Conservation (phyloP, 331 rosid genomes). For the Prunus yedoensis region DNA sequence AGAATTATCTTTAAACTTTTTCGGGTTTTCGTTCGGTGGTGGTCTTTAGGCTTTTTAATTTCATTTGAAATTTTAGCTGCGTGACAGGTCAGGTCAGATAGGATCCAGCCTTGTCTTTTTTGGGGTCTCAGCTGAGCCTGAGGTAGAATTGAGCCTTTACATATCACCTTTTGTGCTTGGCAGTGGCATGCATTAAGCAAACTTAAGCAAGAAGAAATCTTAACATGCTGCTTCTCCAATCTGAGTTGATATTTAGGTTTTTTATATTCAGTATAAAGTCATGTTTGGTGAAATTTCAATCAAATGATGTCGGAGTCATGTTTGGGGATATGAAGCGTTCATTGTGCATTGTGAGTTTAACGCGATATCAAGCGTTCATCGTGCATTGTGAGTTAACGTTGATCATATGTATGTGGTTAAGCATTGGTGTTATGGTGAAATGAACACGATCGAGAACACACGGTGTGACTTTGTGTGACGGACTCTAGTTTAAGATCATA, state of each 20-base stretch:
- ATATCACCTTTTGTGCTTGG: background rate
- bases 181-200: background rate
- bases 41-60: background rate
- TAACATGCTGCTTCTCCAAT: background rate
- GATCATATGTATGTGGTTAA: no score
- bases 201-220: slow-evolving; percentile 32
- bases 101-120: background rate
- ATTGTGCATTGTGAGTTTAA: no score
- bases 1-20: background rate
- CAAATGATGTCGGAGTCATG: background rate
- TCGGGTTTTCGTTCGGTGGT: background rate
- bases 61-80: background rate
- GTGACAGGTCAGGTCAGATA: background rate
- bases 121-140: background rate
- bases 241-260: background rate
- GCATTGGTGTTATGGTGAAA: no score
- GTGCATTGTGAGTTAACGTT: background rate
- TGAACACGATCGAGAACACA: no score
- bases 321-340: no score
- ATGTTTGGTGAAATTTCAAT: background rate
- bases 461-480: no score
- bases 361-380: no score
- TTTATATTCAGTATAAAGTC: background rate
- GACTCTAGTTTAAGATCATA: no score
- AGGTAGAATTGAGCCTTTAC: background rate